A percentile compares a stretch with the other conserved stretches of the same genome.
Conservation (phyloP, 352 stramenopile genomes). For the Globisporangium paroecandrum region DNA sequence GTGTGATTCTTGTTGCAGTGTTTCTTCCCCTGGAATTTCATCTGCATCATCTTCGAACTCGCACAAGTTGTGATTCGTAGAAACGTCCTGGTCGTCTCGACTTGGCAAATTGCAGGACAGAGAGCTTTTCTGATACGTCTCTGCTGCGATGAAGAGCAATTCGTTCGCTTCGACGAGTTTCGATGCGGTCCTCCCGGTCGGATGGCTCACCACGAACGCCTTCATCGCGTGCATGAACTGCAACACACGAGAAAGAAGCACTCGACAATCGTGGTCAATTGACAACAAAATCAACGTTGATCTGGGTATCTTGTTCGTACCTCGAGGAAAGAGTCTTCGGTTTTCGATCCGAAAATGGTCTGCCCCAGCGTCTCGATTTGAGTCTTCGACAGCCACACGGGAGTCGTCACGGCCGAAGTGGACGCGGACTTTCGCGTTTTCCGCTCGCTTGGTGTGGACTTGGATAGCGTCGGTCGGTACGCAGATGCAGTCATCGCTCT, state of each 20-base stretch:
- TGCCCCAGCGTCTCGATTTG: conserved; percentile 44
- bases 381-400: conserved; percentile 45
- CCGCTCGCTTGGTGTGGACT: conserved; percentile 15
- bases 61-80: not conserved
- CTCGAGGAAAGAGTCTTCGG: conserved; percentile 43
- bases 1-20: not conserved
- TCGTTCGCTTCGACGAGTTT: conserved; percentile 41
- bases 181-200: conserved; percentile 12
- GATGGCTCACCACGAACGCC: conserved; percentile 29
- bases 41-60: not conserved
- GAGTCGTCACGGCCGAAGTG: not conserved
- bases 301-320: conserved; percentile 17
- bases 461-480: conserved; percentile 27
- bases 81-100: not conserved
- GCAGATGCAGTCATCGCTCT: conserved; percentile 18
- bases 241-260: not conserved
- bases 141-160: conserved; percentile 41
- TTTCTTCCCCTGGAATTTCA: not conserved
- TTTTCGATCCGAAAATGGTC: conserved; percentile 45
- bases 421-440: conserved; percentile 23
- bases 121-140: conserved; percentile 40
- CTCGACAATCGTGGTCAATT: not conserved
- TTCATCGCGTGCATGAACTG: conserved; percentile 51
- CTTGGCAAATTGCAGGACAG: not conserved
- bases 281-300: not conserved